Evolutionary conservation across 2,329 filamentous ascomycete species (phyloP).

Genomic region (Fusarium equiseti): DNA sequence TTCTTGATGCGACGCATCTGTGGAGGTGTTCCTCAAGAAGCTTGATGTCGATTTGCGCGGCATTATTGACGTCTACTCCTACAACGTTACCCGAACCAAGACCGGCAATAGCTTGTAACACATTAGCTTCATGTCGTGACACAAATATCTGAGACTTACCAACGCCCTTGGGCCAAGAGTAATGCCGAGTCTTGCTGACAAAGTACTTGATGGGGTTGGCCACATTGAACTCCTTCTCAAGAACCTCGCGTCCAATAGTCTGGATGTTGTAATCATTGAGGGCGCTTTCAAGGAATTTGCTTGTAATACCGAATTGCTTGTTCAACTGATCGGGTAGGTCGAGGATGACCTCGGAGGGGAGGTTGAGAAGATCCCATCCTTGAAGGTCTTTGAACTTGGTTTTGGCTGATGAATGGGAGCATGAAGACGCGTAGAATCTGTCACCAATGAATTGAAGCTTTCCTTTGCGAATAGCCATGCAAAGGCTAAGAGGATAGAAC

Average conservation of each 20-base stretch:
- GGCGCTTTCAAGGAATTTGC: constrained; percentile 49
- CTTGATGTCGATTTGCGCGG: constrained; percentile 54
- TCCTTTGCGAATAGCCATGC: constrained; percentile 51
- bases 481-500: constrained; percentile 59
- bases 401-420: constrained; percentile 50
- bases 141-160: constrained; percentile 48
- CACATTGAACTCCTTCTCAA: constrained; percentile 53
- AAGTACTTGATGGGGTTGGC: constrained; percentile 53
- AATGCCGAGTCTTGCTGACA: constrained; percentile 58
- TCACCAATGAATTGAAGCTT: constrained; percentile 55
- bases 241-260: constrained; percentile 53
- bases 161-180: constrained; percentile 63
- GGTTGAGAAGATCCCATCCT: constrained; percentile 60
- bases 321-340: constrained; percentile 56
- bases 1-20: constrained; percentile 47
- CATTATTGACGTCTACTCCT: constrained; percentile 56
- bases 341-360: constrained; percentile 54
- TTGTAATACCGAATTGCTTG: constrained; percentile 55
- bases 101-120: constrained; percentile 55
- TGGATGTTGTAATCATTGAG: constrained; percentile 52
- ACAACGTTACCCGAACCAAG: constrained; percentile 58
- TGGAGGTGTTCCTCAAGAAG: constrained; percentile 51
- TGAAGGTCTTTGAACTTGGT: constrained; percentile 52
- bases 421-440: constrained; percentile 54
- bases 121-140: not conserved